Evolutionary conservation across 192 early-diverging fungal species (phyloP).

Genomic region (Dispira simplex): DNA sequence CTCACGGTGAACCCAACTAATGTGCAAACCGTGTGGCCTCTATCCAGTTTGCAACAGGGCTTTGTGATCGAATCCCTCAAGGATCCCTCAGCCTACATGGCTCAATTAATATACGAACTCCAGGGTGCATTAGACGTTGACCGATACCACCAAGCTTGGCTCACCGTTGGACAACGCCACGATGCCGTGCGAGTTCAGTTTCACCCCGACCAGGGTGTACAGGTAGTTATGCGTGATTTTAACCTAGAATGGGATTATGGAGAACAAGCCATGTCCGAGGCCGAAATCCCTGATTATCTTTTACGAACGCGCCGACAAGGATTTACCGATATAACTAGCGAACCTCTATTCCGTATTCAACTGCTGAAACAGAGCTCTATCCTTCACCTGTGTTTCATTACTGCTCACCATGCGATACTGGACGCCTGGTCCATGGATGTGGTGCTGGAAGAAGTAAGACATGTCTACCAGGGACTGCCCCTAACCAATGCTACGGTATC

Average conservation of each 20-base stretch:
- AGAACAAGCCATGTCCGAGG: too few species aligned
- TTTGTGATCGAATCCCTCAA: constrained; percentile 6
- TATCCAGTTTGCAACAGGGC: background rate
- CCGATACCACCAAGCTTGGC: constrained; percentile 1
- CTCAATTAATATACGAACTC: background rate
- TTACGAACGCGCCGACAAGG: too few species aligned
- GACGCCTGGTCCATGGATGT: background rate
- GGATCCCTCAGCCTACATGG: constrained; percentile 10
- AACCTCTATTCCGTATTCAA: background rate
- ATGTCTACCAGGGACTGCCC: background rate
- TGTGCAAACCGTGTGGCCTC: background rate
- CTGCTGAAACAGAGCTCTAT: background rate
- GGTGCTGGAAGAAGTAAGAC: background rate
- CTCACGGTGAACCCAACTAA: too few species aligned
- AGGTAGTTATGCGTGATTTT: too few species aligned
- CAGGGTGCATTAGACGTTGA: background rate
- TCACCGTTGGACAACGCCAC: background rate
- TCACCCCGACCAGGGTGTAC: too few species aligned
- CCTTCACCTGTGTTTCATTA: background rate
- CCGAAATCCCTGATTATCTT: too few species aligned
- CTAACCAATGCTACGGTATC: too few species aligned
- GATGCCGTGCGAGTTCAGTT: too few species aligned
- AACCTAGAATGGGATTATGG: too few species aligned
- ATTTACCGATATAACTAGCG: background rate
- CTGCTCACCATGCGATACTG: background rate